Percentiles rank a stretch among this genome's conserved stretches.
These are phyloP conservation scores for Furculomyces boomerangus DNA, from an alignment of 371 early-diverging fungal species.

Conservation along the genomic window DNA sequence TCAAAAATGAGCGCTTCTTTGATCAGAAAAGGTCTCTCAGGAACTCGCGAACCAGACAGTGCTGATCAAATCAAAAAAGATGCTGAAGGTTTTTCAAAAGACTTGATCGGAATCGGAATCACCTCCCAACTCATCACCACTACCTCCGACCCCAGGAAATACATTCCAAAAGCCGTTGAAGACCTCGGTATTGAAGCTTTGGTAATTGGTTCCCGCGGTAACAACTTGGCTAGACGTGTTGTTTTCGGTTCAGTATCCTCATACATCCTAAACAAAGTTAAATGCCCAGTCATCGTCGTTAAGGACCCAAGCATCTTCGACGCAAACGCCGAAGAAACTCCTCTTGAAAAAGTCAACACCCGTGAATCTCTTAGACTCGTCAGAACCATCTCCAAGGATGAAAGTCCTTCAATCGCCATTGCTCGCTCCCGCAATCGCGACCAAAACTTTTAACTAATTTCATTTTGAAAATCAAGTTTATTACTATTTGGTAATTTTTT, in stretches of 20 bases:
- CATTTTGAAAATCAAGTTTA: no score
- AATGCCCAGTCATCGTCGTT: conserved; percentile 1
- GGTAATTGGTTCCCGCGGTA: conserved; percentile 3
- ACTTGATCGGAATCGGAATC: conserved; percentile 2
- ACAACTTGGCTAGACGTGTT: conserved; percentile 1
- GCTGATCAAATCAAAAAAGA: neutral
- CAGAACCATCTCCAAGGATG: conserved; percentile 1
- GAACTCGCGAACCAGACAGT: neutral
- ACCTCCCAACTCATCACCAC: conserved; percentile 3
- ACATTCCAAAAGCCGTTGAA: neutral
- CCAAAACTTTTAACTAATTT: conserved; percentile 1
- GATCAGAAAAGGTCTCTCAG: neutral
- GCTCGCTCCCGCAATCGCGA: conserved; percentile 2
- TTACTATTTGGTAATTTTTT: no score
- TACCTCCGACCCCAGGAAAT: conserved; percentile 1
- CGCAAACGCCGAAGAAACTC: neutral
- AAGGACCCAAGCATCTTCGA: neutral
- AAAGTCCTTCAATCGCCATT: neutral
- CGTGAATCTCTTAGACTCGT: conserved; percentile 3
- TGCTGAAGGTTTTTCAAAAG: neutral
- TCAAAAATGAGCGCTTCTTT: neutral
- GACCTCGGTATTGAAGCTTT: conserved; percentile 1
- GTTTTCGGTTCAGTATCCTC: conserved; percentile 3
- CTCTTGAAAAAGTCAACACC: neutral
- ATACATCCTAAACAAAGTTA: conserved; percentile 4